These are phyloP conservation scores for Carpinus fangiana DNA, from an alignment of 306 rosid genomes.

Conservation along the genomic window DNA sequence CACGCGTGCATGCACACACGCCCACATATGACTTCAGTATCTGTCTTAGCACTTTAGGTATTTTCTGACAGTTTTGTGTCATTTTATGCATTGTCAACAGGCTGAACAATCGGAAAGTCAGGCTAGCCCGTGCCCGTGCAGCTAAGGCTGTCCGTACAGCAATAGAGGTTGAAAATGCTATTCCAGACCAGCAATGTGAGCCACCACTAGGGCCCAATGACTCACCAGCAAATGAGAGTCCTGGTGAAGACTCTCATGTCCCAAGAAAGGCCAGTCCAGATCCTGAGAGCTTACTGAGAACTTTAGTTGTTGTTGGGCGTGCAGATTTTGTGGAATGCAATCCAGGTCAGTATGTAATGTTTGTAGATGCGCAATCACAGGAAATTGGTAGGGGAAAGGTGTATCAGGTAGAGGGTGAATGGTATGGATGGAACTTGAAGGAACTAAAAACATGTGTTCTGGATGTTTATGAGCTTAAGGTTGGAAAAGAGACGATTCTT, in stretches of 20 bases:
- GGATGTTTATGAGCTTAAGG: conserved; percentile 67
- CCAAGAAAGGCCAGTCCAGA: conserved; percentile 43
- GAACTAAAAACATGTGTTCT: conserved; percentile 53
- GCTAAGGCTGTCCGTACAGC: conserved; percentile 62
- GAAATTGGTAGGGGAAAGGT: conserved; percentile 67
- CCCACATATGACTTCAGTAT: neutral
- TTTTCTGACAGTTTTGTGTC: conserved; percentile 13
- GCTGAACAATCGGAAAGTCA: conserved; percentile 93
- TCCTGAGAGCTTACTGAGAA: conserved; percentile 38
- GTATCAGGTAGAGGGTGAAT: conserved; percentile 57
- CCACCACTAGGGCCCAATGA: conserved; percentile 37
- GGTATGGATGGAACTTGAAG: conserved; percentile 70
- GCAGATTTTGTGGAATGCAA: conserved; percentile 46
- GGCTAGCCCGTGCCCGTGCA: conserved; percentile 64
- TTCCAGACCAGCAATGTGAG: conserved; percentile 52
- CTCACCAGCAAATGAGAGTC: conserved; percentile 41
- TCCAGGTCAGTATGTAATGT: conserved; percentile 60
- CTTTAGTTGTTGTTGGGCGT: conserved; percentile 29
- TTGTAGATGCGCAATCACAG: conserved; percentile 42
- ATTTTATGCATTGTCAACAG: conserved; percentile 37
- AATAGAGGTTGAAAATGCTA: conserved; percentile 45
- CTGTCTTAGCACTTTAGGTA: neutral
- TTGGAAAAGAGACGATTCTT: conserved; percentile 42
- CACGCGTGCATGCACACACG: neutral
- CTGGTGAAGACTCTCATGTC: conserved; percentile 41